Evolutionary conservation across 176 grass and related monocot species (phyloP).

Genomic region (Oryza brachyantha): DNA sequence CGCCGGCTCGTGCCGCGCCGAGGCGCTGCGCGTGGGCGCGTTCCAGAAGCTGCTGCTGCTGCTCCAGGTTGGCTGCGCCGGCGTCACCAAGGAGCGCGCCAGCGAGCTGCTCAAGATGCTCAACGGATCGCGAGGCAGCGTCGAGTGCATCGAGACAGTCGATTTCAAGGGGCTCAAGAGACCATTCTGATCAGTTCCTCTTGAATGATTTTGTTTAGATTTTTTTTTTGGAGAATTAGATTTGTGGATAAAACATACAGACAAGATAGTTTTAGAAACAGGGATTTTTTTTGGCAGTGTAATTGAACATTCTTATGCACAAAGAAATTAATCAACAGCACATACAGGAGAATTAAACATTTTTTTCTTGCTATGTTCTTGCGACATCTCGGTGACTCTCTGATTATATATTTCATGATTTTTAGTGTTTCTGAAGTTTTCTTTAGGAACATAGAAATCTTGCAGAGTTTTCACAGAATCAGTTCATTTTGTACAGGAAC

Average conservation of each 20-base stretch:
- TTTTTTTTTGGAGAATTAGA: conserved; percentile 15
- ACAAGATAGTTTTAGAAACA: conserved; percentile 23
- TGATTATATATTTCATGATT: neutral
- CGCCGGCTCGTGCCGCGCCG: conserved; percentile 37
- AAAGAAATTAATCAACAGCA: neutral
- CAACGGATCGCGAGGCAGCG: conserved; percentile 47
- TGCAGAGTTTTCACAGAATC: no score
- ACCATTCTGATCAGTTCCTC: conserved; percentile 47
- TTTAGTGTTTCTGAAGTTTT: neutral
- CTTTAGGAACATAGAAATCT: no score
- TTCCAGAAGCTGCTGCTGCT: conserved; percentile 93
- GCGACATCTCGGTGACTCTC: neutral
- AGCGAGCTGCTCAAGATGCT: conserved; percentile 77
- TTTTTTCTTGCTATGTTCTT: neutral
- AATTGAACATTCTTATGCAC: conserved; percentile 29
- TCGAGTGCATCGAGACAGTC: conserved; percentile 78
- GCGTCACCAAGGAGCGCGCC: conserved; percentile 76
- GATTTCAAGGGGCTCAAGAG: conserved; percentile 82
- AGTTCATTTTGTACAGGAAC: neutral
- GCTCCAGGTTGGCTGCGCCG: conserved; percentile 82
- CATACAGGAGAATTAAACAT: conserved; percentile 3
- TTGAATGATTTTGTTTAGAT: conserved; percentile 10
- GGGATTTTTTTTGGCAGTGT: conserved; percentile 24
- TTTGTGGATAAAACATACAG: conserved; percentile 42
- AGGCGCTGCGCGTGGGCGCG: conserved; percentile 73